These are phyloP conservation scores for Aspergillaceae sp. DNA, from an alignment of 2,329 filamentous ascomycete genomes.

Conservation along the genomic window DNA sequence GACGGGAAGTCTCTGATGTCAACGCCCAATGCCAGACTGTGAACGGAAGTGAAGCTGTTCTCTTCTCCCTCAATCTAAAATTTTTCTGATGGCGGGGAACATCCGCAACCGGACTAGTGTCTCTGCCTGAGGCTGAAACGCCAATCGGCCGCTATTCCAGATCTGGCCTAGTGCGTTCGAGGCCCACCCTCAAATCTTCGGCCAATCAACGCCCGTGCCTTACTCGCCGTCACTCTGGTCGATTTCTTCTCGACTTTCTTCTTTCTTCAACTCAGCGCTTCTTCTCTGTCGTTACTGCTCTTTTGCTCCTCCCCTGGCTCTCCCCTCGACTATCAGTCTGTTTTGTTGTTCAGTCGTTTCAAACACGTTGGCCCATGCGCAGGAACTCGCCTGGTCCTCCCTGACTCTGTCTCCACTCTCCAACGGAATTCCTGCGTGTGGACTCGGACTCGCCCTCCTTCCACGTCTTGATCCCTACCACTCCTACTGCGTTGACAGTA, in stretches of 20 bases:
- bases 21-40: neutral
- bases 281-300: neutral
- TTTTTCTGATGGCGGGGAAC: constrained; percentile 11
- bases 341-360: neutral
- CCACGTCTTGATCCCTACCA: neutral
- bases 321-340: neutral
- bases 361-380: neutral
- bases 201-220: neutral
- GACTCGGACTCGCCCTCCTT: neutral
- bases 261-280: neutral
- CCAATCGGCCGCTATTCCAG: neutral
- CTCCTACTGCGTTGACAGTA: neutral
- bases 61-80: constrained; percentile 1
- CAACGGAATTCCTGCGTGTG: neutral
- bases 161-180: neutral
- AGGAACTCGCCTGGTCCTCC: neutral
- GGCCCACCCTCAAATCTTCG: constrained; percentile 3
- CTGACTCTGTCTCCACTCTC: neutral
- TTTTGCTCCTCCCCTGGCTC: no score
- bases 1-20: neutral
- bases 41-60: neutral
- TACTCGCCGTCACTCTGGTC: constrained; percentile 3
- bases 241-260: neutral
- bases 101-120: neutral
- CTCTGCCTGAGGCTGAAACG: neutral